These are phyloP conservation scores for Zea luxurians DNA, from an alignment of 176 grass and related monocot species.

Conservation along the genomic window DNA sequence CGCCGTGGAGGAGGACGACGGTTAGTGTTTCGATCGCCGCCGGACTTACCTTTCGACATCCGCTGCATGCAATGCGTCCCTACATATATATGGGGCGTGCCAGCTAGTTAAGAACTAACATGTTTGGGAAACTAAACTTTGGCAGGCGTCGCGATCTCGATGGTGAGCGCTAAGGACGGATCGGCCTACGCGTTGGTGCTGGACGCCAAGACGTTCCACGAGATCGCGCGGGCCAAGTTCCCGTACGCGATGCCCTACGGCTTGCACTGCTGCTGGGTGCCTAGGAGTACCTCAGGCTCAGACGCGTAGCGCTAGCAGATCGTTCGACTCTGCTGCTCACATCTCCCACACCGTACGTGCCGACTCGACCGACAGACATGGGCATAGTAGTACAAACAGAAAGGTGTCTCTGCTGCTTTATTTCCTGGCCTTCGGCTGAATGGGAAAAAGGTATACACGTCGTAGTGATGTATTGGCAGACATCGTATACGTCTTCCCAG, in stretches of 20 bases:
- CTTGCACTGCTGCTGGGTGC: slow-evolving; percentile 95
- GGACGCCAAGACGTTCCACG: slow-evolving; percentile 74
- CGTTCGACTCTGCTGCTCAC: not conserved
- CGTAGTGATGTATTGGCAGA: slow-evolving; percentile 31
- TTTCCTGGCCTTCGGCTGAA: not conserved
- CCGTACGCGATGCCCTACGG: slow-evolving; percentile 97
- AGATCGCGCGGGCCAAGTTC: slow-evolving; percentile 84
- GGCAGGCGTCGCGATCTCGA: slow-evolving; percentile 83
- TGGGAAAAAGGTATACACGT: not conserved
- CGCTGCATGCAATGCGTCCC: too few relatives aligned
- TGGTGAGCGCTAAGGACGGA: slow-evolving; percentile 87
- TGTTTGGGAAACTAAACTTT: not conserved
- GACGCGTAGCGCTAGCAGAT: not conserved
- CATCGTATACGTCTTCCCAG: not conserved
- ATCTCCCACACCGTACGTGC: not conserved
- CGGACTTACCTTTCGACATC: not conserved
- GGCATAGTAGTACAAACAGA: not conserved
- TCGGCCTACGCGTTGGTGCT: slow-evolving; percentile 77
- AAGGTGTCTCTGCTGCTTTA: not conserved
- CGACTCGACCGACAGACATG: not conserved
- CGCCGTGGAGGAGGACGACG: slow-evolving; percentile 82
- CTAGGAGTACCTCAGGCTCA: slow-evolving; percentile 37
- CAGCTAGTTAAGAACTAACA: not conserved
- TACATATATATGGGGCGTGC: not conserved
- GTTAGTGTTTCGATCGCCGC: slow-evolving; percentile 37